These are phyloP conservation scores for Zymoseptoria brevis DNA, from an alignment of 2,329 filamentous ascomycete species.

Conservation along the genomic window DNA sequence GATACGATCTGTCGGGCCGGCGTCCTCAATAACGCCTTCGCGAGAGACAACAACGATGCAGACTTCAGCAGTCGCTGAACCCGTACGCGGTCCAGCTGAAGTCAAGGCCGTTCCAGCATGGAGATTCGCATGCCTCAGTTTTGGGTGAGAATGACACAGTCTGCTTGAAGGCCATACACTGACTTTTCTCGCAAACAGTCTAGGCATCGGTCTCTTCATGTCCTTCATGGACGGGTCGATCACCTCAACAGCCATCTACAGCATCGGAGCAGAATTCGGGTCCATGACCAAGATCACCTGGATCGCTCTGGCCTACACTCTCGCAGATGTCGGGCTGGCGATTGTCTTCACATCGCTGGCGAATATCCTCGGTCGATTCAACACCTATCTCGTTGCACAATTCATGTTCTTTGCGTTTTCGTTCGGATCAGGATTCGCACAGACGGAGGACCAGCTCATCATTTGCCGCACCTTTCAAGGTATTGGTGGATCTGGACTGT, in stretches of 20 bases:
- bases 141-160: neutral
- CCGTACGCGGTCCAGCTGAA: neutral
- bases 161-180: neutral
- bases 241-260: constrained; percentile 51
- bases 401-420: constrained; percentile 50
- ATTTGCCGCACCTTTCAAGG: constrained; percentile 53
- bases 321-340: constrained; percentile 51
- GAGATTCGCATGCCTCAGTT: neutral
- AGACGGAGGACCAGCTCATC: constrained; percentile 47
- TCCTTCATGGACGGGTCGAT: constrained; percentile 53
- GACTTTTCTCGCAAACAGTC: constrained; percentile 26
- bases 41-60: neutral
- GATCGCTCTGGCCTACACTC: constrained; percentile 49
- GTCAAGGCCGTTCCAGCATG: neutral
- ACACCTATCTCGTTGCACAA: constrained; percentile 47
- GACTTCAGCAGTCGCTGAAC: neutral
- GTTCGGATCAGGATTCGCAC: constrained; percentile 45
- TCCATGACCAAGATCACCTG: constrained; percentile 48
- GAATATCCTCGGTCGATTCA: constrained; percentile 47
- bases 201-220: constrained; percentile 48
- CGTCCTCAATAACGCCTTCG: neutral
- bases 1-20: neutral
- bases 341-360: constrained; percentile 48
- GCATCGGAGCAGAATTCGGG: constrained; percentile 46
- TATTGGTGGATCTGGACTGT: constrained; percentile 54